These are phyloP conservation scores for Rauvolfia tetraphylla DNA, from an alignment of 257 asterid species.

Conservation along the genomic window DNA sequence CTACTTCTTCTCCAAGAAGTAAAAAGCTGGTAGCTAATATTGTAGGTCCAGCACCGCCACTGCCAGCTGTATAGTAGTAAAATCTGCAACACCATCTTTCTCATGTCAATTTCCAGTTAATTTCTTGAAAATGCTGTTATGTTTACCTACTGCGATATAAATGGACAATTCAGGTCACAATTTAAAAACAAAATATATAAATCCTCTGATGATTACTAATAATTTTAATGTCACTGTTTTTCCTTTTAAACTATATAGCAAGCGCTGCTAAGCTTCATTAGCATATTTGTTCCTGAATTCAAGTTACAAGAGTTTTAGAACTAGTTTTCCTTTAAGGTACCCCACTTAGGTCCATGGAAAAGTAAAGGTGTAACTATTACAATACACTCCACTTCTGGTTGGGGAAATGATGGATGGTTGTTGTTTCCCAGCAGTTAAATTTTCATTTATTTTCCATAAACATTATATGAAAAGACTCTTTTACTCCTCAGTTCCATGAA, in stretches of 20 bases:
- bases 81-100: constrained; percentile 49
- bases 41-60: constrained; percentile 97
- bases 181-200: not conserved
- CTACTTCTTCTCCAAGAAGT: constrained; percentile 94
- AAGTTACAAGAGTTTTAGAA: too few relatives aligned
- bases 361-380: too few relatives aligned
- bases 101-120: not conserved
- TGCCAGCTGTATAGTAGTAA: constrained; percentile 93
- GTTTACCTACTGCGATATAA: not conserved
- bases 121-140: not conserved
- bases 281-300: too few relatives aligned
- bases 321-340: too few relatives aligned
- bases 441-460: not conserved
- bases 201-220: not conserved
- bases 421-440: not conserved
- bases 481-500: not conserved
- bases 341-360: too few relatives aligned
- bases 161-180: not conserved
- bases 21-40: constrained; percentile 87
- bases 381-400: not conserved
- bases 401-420: too few relatives aligned
- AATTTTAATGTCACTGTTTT: not conserved
- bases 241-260: not conserved
- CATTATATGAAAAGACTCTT: not conserved
- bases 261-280: not conserved